A percentile compares a stretch with the other conserved stretches of the same genome.
These are phyloP conservation scores for Neurospora cerealis DNA, from an alignment of 495 filamentous ascomycete genomes.

Conservation along the genomic window DNA sequence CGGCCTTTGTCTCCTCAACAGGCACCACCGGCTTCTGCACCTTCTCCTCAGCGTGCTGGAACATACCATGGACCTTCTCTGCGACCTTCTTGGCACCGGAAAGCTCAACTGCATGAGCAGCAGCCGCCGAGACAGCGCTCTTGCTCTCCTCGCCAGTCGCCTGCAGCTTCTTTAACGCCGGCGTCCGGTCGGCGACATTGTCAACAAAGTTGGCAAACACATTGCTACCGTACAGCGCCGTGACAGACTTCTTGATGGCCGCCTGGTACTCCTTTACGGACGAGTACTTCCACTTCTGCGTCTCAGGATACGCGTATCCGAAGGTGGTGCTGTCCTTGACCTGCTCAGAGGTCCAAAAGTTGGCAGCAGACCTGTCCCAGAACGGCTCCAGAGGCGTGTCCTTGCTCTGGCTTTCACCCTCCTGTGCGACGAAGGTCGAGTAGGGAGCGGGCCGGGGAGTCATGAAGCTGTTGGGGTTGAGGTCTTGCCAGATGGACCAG, in stretches of 20 bases:
- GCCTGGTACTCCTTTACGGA: constrained; percentile 7
- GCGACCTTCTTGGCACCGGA: not conserved
- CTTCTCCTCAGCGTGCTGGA: not conserved
- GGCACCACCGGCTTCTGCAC: not conserved
- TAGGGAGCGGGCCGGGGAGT: constrained; percentile 34
- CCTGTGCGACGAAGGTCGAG: constrained; percentile 40
- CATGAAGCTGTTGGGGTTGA: constrained; percentile 51
- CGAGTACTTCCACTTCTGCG: constrained; percentile 21
- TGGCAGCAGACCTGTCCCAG: constrained; percentile 25
- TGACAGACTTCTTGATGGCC: constrained; percentile 7
- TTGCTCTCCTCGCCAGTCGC: not conserved
- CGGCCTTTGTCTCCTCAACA: not conserved
- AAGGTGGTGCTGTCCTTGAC: constrained; percentile 32
- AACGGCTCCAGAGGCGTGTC: constrained; percentile 36
- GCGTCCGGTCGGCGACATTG: constrained; percentile 6
- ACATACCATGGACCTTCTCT: not conserved
- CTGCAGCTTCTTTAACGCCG: not conserved
- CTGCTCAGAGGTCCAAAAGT: constrained; percentile 38
- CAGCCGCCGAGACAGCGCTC: not conserved
- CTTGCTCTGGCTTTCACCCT: constrained; percentile 27
- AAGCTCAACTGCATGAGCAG: not conserved
- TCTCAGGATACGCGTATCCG: constrained; percentile 52
- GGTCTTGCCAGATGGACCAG: constrained; percentile 61
- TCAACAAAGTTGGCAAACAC: constrained; percentile 14
- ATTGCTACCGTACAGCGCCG: constrained; percentile 17